Conservation (phyloP, 192 early-diverging fungal species). For the Haplosporangium gracile region DNA sequence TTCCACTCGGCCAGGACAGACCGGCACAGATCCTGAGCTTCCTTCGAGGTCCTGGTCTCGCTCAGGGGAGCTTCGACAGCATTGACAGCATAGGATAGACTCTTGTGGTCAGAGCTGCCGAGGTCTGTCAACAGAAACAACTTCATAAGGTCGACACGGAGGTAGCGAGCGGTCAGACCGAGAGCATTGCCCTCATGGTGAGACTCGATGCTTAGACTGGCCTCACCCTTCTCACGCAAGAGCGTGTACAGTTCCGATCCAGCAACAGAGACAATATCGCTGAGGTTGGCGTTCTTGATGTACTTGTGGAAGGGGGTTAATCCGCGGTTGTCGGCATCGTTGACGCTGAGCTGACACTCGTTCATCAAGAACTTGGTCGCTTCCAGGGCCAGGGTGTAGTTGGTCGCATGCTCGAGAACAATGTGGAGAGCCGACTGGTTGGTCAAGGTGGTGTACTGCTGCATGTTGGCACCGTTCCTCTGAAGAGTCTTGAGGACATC, state of each 20-base stretch:
- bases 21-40: conserved; percentile 31
- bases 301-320: conserved; percentile 55
- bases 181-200: conserved; percentile 46
- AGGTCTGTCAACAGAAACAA: conserved; percentile 45
- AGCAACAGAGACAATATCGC: conserved; percentile 43
- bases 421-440: conserved; percentile 47
- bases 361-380: conserved; percentile 31
- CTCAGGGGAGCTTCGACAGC: conserved; percentile 50
- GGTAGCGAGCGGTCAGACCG: conserved; percentile 42
- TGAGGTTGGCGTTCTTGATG: conserved; percentile 45
- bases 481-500: conserved; percentile 46
- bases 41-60: conserved; percentile 37
- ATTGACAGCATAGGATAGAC: conserved; percentile 30
- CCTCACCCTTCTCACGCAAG: conserved; percentile 37
- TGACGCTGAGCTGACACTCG: conserved; percentile 42
- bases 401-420: conserved; percentile 48
- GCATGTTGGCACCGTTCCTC: conserved; percentile 51
- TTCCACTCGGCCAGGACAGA: conserved; percentile 36
- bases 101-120: conserved; percentile 41
- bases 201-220: conserved; percentile 39
- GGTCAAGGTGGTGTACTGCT: conserved; percentile 35
- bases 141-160: conserved; percentile 51
- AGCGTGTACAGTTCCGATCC: conserved; percentile 45
- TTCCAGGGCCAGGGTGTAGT: conserved; percentile 35
- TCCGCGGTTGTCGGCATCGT: conserved; percentile 47